Conservation (phyloP, 805 yeast species). For the Jamesozyma rosinii region DNA sequence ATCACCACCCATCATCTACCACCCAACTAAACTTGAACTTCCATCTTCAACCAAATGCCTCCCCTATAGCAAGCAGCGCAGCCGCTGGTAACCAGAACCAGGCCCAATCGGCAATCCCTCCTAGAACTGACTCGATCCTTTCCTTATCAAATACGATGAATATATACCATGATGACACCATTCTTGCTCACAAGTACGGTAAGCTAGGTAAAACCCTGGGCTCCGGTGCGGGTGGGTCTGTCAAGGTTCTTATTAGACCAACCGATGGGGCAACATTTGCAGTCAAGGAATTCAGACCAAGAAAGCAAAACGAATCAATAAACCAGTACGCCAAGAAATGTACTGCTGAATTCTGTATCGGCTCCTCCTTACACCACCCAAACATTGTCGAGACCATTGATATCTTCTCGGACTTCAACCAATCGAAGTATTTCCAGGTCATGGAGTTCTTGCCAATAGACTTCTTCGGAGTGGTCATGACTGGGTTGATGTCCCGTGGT, state of each 20-base stretch:
- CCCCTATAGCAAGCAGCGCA: conserved; percentile 5
- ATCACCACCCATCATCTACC: conserved; percentile 12
- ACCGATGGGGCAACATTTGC: conserved; percentile 68
- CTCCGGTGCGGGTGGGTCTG: conserved; percentile 84
- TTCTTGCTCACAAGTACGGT: conserved; percentile 54
- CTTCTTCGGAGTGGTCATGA: conserved; percentile 81
- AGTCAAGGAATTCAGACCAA: conserved; percentile 71
- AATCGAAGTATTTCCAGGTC: conserved; percentile 64
- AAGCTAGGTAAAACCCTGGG: conserved; percentile 68
- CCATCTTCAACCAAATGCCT: conserved; percentile 4
- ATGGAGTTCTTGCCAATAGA: conserved; percentile 84
- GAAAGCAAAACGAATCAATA: conserved; percentile 57
- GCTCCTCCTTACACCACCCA: conserved; percentile 73
- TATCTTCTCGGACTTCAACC: conserved; percentile 47
- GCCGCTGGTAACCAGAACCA: conserved; percentile 21
- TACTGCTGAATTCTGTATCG: conserved; percentile 83
- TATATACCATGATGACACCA: conserved; percentile 44
- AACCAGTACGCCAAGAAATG: conserved; percentile 79
- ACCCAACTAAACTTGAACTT: conserved; percentile 12
- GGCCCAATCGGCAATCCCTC: conserved; percentile 32
- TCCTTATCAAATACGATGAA: conserved; percentile 28
- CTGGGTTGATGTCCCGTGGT: conserved; percentile 70
- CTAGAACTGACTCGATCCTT: conserved; percentile 28
- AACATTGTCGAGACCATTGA: conserved; percentile 73
- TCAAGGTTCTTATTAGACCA: conserved; percentile 59